Evolutionary conservation across 805 yeast species (phyloP).

Genomic region (Priceomyces carsonii): DNA sequence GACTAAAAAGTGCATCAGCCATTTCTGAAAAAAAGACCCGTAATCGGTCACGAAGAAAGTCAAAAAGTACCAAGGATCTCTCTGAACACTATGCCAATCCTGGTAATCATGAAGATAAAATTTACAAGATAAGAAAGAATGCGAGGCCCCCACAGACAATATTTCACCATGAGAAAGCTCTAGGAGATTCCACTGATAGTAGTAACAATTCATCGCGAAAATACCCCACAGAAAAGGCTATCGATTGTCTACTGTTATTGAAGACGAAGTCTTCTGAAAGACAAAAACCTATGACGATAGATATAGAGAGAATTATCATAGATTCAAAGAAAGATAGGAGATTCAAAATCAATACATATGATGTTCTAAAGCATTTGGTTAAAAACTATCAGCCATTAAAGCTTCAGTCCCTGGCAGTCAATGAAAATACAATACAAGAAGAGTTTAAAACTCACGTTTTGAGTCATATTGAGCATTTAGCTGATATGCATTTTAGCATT

Average conservation of each 20-base stretch:
- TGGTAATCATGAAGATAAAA: too few relatives aligned
- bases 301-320: conserved; percentile 27
- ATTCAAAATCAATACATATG: conserved; percentile 32
- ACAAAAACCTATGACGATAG: conserved; percentile 30
- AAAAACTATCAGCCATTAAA: conserved; percentile 25
- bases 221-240: too few relatives aligned
- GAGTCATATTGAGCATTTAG: conserved; percentile 28
- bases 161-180: too few relatives aligned
- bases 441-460: conserved; percentile 32
- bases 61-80: too few relatives aligned
- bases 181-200: too few relatives aligned
- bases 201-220: too few relatives aligned
- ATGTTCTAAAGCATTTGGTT: conserved; percentile 36
- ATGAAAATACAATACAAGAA: conserved; percentile 24
- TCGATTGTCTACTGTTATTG: conserved; percentile 16
- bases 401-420: conserved; percentile 14
- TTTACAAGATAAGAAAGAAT: too few relatives aligned
- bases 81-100: too few relatives aligned
- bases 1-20: too few relatives aligned
- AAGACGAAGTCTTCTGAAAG: conserved; percentile 19
- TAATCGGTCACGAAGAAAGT: too few relatives aligned
- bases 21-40: too few relatives aligned
- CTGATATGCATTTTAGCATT: conserved; percentile 36
- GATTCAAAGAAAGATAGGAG: conserved; percentile 23
- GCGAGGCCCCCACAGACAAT: too few relatives aligned